A percentile compares a stretch with the other conserved stretches of the same genome.
Conservation (phyloP, 2,329 filamentous ascomycete genomes). For the Herpomyces periplanetae region DNA sequence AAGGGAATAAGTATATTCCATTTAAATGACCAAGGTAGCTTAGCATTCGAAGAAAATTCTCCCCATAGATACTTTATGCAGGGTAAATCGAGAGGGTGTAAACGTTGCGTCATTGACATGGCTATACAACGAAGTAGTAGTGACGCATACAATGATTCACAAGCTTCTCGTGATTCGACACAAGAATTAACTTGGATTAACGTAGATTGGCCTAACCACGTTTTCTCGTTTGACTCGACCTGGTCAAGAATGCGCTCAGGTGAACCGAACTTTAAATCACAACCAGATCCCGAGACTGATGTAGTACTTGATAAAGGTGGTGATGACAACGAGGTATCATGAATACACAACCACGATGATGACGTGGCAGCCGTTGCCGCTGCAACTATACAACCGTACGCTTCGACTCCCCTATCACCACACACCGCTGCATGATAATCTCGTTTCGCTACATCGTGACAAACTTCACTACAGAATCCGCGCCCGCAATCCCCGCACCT, state of each 20-base stretch:
- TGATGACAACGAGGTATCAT: too few species aligned
- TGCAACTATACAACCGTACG: slow-evolving; percentile 21
- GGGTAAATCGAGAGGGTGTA: slow-evolving; percentile 20
- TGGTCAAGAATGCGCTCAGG: too few species aligned
- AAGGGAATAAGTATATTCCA: slow-evolving; percentile 33
- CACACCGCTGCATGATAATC: slow-evolving; percentile 23
- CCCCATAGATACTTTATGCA: slow-evolving; percentile 29
- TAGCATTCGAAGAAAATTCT: slow-evolving; percentile 18
- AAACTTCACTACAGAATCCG: slow-evolving; percentile 22
- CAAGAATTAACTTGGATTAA: too few species aligned
- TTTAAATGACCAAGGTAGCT: slow-evolving; percentile 36
- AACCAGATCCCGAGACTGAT: too few species aligned
- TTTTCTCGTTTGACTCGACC: too few species aligned
- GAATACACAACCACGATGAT: too few species aligned
- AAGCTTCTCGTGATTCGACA: slow-evolving; percentile 15
- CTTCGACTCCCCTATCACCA: slow-evolving; percentile 22
- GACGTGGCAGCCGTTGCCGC: too few species aligned
- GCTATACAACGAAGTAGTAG: slow-evolving; percentile 20
- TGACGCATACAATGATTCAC: slow-evolving; percentile 20
- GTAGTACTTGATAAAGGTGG: too few species aligned
- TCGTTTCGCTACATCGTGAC: slow-evolving; percentile 16
- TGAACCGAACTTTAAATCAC: too few species aligned
- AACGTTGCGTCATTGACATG: slow-evolving; percentile 18
- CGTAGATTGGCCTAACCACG: too few species aligned
- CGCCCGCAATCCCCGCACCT: slow-evolving; percentile 22